phyloP scores from a whole-genome alignment of 306 rosid genomes.

The Glycine latifolia region DNA sequence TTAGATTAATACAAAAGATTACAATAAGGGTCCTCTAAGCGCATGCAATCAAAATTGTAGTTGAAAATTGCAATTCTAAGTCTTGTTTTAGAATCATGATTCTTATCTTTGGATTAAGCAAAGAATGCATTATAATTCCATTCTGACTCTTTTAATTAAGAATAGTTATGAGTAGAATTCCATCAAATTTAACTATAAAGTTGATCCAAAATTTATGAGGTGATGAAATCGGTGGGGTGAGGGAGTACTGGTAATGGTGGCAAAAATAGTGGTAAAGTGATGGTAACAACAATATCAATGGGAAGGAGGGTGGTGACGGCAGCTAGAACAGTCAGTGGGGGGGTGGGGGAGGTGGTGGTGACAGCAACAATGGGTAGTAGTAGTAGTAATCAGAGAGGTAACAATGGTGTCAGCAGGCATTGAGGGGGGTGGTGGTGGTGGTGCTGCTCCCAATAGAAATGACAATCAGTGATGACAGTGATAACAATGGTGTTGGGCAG shows the following conservation, averaged over 20 bases:
- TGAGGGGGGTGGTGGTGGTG: neutral
- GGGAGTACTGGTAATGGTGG: neutral
- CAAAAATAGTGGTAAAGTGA: neutral
- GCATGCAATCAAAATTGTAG: neutral
- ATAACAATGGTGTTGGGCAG: neutral
- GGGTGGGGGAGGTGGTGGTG: too few relatives aligned
- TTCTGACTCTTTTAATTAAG: neutral
- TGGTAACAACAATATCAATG: neutral
- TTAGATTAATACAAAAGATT: conserved; percentile 1
- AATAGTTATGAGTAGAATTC: neutral
- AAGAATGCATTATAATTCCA: neutral
- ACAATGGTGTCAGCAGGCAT: neutral
- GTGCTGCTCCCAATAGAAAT: too few relatives aligned
- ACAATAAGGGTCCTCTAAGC: neutral
- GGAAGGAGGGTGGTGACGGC: neutral
- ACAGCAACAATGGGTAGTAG: too few relatives aligned
- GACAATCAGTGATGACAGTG: neutral
- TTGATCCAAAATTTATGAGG: neutral
- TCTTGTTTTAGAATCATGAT: neutral
- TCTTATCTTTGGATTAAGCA: neutral
- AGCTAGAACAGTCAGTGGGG: too few relatives aligned
- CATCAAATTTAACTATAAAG: neutral
- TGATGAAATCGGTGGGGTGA: neutral
- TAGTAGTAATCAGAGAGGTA: too few relatives aligned
- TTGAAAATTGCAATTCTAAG: neutral